Conservation (phyloP, 176 grass and related monocot species). For the Bothriochloa decipiens region DNA sequence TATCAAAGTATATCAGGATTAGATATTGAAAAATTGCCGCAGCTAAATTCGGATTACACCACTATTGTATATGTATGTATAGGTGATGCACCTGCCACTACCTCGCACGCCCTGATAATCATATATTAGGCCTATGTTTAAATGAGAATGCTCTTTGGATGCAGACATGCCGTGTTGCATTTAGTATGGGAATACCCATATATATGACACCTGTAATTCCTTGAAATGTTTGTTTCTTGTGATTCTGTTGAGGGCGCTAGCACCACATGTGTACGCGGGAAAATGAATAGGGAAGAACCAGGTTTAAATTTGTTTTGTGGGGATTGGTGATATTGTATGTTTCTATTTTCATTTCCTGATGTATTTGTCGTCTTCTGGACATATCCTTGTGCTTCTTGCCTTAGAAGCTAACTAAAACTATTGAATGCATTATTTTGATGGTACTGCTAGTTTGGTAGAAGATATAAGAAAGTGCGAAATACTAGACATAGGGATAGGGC, state of each 20-base stretch:
- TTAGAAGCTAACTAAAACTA: slow-evolving; percentile 9
- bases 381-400: not conserved
- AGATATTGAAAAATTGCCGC: not conserved
- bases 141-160: not conserved
- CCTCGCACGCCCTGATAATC: not conserved
- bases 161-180: not conserved
- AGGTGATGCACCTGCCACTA: not conserved
- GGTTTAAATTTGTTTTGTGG: slow-evolving; percentile 1
- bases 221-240: not conserved
- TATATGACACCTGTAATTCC: not conserved
- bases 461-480: slow-evolving; percentile 5
- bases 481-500: slow-evolving; percentile 6
- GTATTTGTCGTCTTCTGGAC: not conserved
- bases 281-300: not conserved
- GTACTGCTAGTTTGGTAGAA: slow-evolving; percentile 33
- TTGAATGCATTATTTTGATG: not conserved
- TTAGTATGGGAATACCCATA: slow-evolving; percentile 1
- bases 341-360: slow-evolving; percentile 8
- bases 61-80: not conserved
- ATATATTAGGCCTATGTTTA: slow-evolving; percentile 9
- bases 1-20: slow-evolving; percentile 1
- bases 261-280: not conserved
- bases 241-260: slow-evolving; percentile 6
- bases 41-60: slow-evolving; percentile 1
- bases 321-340: not conserved